phyloP scores from a whole-genome alignment of 2,329 filamentous ascomycete species.

The Chalaropsis ovoidea region DNA sequence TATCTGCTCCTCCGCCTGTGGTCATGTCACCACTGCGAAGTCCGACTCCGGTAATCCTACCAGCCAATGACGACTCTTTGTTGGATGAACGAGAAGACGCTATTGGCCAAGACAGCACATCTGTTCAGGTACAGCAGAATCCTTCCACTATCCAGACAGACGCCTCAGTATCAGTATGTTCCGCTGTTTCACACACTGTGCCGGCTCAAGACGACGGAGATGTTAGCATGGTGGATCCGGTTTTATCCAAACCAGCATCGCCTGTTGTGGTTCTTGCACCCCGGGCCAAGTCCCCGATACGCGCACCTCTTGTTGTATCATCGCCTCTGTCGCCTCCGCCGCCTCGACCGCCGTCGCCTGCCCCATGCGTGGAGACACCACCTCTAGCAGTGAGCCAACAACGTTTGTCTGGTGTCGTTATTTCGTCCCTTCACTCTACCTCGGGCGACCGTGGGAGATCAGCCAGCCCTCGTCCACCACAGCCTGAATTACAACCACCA shows the following conservation, averaged over 20 bases:
- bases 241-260: neutral
- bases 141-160: neutral
- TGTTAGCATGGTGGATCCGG: neutral
- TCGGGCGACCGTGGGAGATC: too few relatives aligned
- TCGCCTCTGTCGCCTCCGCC: neutral
- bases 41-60: neutral
- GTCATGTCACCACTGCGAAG: constrained; percentile 1
- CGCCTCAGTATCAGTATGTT: neutral
- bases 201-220: neutral
- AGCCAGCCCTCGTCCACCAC: too few relatives aligned
- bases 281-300: neutral
- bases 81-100: neutral
- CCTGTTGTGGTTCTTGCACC: neutral
- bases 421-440: neutral
- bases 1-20: constrained; percentile 12
- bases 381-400: neutral
- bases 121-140: neutral
- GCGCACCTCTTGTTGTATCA: too few relatives aligned
- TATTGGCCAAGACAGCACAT: neutral
- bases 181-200: neutral
- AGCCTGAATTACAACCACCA: neutral
- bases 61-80: neutral
- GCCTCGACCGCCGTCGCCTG: neutral
- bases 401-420: neutral
- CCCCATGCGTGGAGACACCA: neutral